A percentile compares a stretch with the other conserved stretches of the same genome.
Conservation (phyloP, 192 early-diverging fungal genomes). For the Allomyces macrogynus region DNA sequence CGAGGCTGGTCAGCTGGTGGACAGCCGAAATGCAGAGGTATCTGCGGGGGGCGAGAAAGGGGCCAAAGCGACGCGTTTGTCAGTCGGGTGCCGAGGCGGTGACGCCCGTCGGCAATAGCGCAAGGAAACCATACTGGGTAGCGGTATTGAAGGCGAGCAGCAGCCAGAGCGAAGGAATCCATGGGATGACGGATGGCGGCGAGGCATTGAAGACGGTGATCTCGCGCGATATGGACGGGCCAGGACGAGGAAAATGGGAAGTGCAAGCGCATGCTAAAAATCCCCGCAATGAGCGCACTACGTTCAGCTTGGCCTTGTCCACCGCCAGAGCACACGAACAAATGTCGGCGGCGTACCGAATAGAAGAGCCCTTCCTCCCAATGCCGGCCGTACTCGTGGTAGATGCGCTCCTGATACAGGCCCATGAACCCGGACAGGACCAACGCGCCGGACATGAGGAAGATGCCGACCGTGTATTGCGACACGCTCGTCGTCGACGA, state of each 20-base stretch:
- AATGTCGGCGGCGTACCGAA: conserved; percentile 18
- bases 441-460: conserved; percentile 45
- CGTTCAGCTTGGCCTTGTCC: not conserved
- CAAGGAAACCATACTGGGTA: conserved; percentile 43
- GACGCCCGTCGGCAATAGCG: not conserved
- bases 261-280: conserved; percentile 45
- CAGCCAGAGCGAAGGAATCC: conserved; percentile 46
- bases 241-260: conserved; percentile 63
- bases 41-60: conserved; percentile 9
- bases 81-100: conserved; percentile 1
- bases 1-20: conserved; percentile 52
- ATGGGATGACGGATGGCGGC: conserved; percentile 9
- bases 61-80: not conserved
- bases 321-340: not conserved
- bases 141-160: conserved; percentile 45
- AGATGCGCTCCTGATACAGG: conserved; percentile 61
- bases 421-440: conserved; percentile 61
- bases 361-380: conserved; percentile 87
- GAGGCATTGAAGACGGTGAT: conserved; percentile 34
- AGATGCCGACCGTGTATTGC: conserved; percentile 46
- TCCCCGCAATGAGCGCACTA: not conserved
- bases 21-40: conserved; percentile 77
- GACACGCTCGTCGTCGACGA: not conserved
- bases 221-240: conserved; percentile 39
- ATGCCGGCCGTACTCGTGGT: conserved; percentile 48